Evolutionary conservation across 768 basidiomycete species (phyloP), one percentile per base, ranked within the genome.

Genomic region (Auriscalpium microsporum): DNA sequence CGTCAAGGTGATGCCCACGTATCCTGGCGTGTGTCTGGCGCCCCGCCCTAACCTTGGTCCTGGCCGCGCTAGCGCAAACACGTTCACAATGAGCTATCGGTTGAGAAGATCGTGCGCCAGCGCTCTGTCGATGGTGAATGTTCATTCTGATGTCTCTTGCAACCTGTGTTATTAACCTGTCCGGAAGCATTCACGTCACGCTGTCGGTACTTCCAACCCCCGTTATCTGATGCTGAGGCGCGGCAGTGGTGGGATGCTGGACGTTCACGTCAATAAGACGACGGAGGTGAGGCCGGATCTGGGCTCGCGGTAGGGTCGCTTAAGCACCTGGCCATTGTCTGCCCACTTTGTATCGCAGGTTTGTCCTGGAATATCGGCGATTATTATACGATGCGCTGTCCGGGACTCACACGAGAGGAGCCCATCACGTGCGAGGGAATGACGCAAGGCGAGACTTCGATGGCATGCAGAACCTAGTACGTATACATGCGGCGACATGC

Each of bases 191-290:
- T 93, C 67, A 77, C 77, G 56, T 78, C 86, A 46, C 84, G 88
- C 50, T 93, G 90, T 72, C 81, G 79, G 65, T 90, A 86, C 67
- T 93, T 90, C 68, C 72, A 76, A 50, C 87, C 87, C 8, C 84
- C 88, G 51, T 45, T 67, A 54, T 73, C 78, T 14, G 84, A 87
- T 63, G 69, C 61, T 40, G 84, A 87, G 58, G 76, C 78, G 6
- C 76, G 74, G 42, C 72, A 73, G 64, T 74, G 79, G 71, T 85
- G 82, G 83, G 74, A 82, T 38, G 62, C 67, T 54, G 74, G 69
- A 28, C 65, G 61, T 16, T 45, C 38, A 14, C 48, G 56, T 45
- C 59, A 45, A 36, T 60, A 55, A 28, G 28, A 28, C 28, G 28
- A 2, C 28, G 2, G 28, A 28, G 4, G 28, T 28, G 28, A 28